Conservation (phyloP, 2,329 filamentous ascomycete species). For the Exophiala spinifera region DNA sequence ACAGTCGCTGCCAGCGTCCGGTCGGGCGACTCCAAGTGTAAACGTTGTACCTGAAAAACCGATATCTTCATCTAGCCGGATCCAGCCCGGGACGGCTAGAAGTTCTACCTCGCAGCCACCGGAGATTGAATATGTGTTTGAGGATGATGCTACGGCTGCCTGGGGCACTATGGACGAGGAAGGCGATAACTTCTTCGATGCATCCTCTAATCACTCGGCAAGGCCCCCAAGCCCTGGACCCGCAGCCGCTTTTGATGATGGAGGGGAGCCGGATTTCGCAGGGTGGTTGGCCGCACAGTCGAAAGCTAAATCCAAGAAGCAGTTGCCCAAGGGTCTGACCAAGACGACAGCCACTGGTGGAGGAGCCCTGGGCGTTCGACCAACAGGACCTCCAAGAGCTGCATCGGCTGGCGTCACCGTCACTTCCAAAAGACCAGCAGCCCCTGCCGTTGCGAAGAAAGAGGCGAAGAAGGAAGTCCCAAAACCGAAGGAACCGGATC, state of each 20-base stretch:
- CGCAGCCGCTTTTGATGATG: conserved; percentile 65
- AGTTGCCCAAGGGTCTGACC: conserved; percentile 76
- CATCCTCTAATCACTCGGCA: conserved; percentile 33
- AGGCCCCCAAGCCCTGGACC: conserved; percentile 32
- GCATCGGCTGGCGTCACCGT: conserved; percentile 34
- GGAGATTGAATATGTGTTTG: conserved; percentile 49
- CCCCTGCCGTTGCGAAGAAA: conserved; percentile 52
- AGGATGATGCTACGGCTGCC: conserved; percentile 64
- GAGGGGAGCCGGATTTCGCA: conserved; percentile 89
- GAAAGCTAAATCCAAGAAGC: conserved; percentile 67
- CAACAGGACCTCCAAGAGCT: conserved; percentile 39
- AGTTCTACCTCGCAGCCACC: conserved; percentile 21
- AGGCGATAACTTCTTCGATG: conserved; percentile 48
- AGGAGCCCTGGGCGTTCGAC: conserved; percentile 33
- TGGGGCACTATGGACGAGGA: conserved; percentile 69
- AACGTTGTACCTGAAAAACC: conserved; percentile 14
- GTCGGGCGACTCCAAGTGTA: conserved; percentile 33
- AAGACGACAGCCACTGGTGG: conserved; percentile 50
- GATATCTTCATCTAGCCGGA: conserved; percentile 2
- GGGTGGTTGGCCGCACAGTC: conserved; percentile 90
- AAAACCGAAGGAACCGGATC: conserved; percentile 20
- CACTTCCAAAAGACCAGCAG: conserved; percentile 38
- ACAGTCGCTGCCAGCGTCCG: conserved; percentile 49
- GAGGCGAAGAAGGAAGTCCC: conserved; percentile 56
- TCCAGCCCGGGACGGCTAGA: conserved; percentile 8